phyloP scores from a whole-genome alignment of 2,329 filamentous ascomycete genomes.

The Calonectria hongkongensis region DNA sequence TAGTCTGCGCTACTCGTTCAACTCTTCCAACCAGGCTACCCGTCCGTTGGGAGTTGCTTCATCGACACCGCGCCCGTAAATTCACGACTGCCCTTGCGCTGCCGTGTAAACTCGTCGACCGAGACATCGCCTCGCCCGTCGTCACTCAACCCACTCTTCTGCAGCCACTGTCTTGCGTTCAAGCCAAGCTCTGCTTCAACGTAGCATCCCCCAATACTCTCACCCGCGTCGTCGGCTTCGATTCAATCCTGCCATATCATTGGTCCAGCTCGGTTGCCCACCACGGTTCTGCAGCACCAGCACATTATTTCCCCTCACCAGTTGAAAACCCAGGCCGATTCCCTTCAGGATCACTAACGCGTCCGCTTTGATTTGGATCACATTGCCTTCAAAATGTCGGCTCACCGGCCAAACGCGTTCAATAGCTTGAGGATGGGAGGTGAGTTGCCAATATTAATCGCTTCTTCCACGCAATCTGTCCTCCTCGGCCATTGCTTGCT shows the following conservation, averaged over 20 bases:
- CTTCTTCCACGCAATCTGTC: constrained; percentile 15
- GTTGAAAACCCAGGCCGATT: constrained; percentile 50
- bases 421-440: constrained; percentile 95
- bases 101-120: constrained; percentile 53
- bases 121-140: constrained; percentile 51
- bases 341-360: constrained; percentile 53
- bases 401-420: constrained; percentile 94
- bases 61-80: constrained; percentile 45
- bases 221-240: constrained; percentile 44
- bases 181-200: constrained; percentile 45
- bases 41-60: constrained; percentile 36
- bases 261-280: constrained; percentile 57
- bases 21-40: constrained; percentile 35
- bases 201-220: constrained; percentile 31
- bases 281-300: constrained; percentile 59
- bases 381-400: constrained; percentile 79
- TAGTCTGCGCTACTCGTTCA: constrained; percentile 48
- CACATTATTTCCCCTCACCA: constrained; percentile 56
- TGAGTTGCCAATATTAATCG: constrained; percentile 70
- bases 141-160: constrained; percentile 45
- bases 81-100: constrained; percentile 47
- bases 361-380: constrained; percentile 53
- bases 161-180: constrained; percentile 47
- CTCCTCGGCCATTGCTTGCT: constrained; percentile 20
- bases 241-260: constrained; percentile 45